Evolutionary conservation across 495 filamentous ascomycete genomes (phyloP).

Genomic region (Extremus antarcticus): DNA sequence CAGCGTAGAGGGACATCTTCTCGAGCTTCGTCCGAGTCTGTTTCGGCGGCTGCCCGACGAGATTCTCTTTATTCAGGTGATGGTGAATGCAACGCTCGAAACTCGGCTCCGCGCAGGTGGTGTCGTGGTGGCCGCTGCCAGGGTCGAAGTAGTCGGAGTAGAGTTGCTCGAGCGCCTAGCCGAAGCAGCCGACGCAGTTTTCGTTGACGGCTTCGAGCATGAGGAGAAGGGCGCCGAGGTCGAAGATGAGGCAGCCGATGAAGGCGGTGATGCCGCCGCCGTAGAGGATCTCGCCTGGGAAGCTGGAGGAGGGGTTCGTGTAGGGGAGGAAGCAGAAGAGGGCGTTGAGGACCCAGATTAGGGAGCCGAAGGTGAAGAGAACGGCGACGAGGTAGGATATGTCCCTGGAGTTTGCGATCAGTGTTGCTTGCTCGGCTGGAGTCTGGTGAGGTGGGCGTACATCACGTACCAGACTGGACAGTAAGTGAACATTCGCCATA

Average conservation of each 20-base stretch:
- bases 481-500: slow-evolving; percentile 45
- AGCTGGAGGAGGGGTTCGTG: slow-evolving; percentile 41
- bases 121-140: not conserved
- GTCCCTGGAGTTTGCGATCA: not conserved
- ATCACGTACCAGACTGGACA: slow-evolving; percentile 56
- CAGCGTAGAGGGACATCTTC: not conserved
- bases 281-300: slow-evolving; percentile 38
- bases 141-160: slow-evolving; percentile 5
- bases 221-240: slow-evolving; percentile 52
- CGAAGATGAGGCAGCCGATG: slow-evolving; percentile 60
- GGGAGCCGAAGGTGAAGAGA: slow-evolving; percentile 53
- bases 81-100: slow-evolving; percentile 36
- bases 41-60: slow-evolving; percentile 28
- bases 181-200: slow-evolving; percentile 55
- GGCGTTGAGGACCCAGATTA: slow-evolving; percentile 57
- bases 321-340: slow-evolving; percentile 59
- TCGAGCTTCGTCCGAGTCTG: not conserved
- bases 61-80: slow-evolving; percentile 42
- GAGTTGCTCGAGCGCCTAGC: slow-evolving; percentile 43
- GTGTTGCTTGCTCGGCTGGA: not conserved
- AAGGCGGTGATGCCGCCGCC: slow-evolving; percentile 57
- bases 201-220: slow-evolving; percentile 62
- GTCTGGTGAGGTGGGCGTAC: too few relatives aligned
- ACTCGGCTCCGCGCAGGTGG: slow-evolving; percentile 1
- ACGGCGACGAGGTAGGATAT: slow-evolving; percentile 48